Evolutionary conservation across 495 filamentous ascomycete genomes (phyloP).

Genomic region (Penicillium desertorum): DNA sequence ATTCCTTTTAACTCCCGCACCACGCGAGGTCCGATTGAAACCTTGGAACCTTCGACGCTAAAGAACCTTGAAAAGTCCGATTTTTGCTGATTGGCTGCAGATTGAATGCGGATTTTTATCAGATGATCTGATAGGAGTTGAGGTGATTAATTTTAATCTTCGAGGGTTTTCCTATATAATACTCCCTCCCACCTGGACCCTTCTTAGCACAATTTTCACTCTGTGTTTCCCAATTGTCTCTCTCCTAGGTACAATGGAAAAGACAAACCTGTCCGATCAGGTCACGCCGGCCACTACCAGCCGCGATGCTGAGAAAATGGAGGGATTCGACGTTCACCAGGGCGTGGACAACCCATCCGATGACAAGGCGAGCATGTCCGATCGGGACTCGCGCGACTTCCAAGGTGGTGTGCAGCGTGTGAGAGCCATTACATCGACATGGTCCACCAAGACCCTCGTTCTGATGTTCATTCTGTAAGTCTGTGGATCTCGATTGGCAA

Average conservation of each 20-base stretch:
- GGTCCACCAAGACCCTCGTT: conserved; percentile 10
- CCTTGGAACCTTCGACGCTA: background rate
- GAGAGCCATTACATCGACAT: conserved; percentile 10
- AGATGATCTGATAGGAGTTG: conserved; percentile 19
- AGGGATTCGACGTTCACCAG: background rate
- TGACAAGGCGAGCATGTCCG: background rate
- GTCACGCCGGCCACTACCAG: background rate
- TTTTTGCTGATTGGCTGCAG: conserved; percentile 5
- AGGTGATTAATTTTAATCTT: background rate
- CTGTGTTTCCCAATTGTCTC: background rate
- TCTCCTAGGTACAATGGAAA: conserved; percentile 4
- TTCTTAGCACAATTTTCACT: background rate
- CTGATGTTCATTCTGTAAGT: conserved; percentile 15
- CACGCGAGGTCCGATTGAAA: background rate
- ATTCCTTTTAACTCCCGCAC: background rate
- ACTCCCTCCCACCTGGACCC: background rate
- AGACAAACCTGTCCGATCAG: background rate
- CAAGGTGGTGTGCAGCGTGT: conserved; percentile 13
- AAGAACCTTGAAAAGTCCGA: too few relatives aligned
- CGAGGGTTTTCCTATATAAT: background rate
- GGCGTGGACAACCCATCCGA: background rate
- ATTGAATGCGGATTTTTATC: conserved; percentile 7
- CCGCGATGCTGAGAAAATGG: conserved; percentile 6
- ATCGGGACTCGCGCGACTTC: conserved; percentile 5
- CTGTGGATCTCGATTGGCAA: too few relatives aligned